Conservation (phyloP, 2,329 filamentous ascomycete genomes). For the Fusarium pininemorale region DNA sequence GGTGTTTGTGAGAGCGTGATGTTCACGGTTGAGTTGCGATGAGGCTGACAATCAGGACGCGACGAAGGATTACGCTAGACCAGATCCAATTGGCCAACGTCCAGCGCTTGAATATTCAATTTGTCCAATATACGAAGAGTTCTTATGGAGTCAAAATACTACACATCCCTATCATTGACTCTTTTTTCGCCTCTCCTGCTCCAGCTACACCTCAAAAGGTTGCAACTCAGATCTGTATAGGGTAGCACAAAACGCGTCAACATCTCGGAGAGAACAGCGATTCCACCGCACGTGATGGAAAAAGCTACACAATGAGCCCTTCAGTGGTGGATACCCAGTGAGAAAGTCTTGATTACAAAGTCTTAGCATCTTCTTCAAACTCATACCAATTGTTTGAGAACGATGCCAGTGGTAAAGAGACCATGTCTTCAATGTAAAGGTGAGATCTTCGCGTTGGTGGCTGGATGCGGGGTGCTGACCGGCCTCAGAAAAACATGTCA, state of each 20-base stretch:
- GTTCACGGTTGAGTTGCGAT: no score
- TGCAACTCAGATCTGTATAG: not conserved
- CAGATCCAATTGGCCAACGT: not conserved
- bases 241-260: not conserved
- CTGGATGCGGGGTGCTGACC: constrained; percentile 20
- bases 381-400: not conserved
- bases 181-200: no score
- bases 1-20: not conserved
- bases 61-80: not conserved
- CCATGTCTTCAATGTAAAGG: constrained; percentile 51
- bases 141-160: no score
- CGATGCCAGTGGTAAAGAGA: constrained; percentile 47
- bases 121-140: no score
- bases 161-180: no score
- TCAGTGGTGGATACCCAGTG: constrained; percentile 17
- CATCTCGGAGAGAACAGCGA: constrained; percentile 36
- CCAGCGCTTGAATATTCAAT: no score
- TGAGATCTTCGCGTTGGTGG: not conserved
- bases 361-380: not conserved
- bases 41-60: not conserved
- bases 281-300: constrained; percentile 23
- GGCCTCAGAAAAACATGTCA: constrained; percentile 47
- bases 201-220: no score
- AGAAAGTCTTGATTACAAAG: constrained; percentile 3
- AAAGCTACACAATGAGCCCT: constrained; percentile 2